A percentile compares a stretch with the other conserved stretches of the same genome.
These are phyloP conservation scores for Austroboletus niveus DNA, from an alignment of 1,284 basidiomycete genomes.

Conservation along the genomic window DNA sequence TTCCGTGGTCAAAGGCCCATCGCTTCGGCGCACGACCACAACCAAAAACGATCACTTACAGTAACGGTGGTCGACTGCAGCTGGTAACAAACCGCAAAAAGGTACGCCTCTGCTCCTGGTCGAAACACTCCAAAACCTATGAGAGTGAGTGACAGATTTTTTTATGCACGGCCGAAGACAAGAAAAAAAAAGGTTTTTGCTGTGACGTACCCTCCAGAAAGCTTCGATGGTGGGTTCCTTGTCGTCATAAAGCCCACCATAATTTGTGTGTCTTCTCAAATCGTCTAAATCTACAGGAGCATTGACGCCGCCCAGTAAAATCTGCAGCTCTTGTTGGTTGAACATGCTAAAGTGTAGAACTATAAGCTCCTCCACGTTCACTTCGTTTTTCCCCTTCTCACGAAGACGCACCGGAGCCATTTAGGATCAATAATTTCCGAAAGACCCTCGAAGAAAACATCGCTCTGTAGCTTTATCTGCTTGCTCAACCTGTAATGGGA, in stretches of 20 bases:
- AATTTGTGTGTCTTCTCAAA: conserved; percentile 69
- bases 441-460: conserved; percentile 83
- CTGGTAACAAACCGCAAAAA: conserved; percentile 89
- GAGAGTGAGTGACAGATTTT: conserved; percentile 5
- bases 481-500: conserved; percentile 87
- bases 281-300: conserved; percentile 83
- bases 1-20: background rate
- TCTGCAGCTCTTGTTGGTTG: conserved; percentile 89
- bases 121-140: conserved; percentile 72
- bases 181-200: background rate
- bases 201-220: conserved; percentile 70
- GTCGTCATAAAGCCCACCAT: conserved; percentile 75
- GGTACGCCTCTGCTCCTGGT: conserved; percentile 67
- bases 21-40: background rate
- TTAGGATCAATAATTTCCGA: conserved; percentile 87
- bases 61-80: conserved; percentile 82
- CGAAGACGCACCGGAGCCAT: conserved; percentile 70
- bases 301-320: conserved; percentile 82
- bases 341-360: conserved; percentile 68
- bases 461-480: conserved; percentile 87
- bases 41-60: conserved; percentile 47
- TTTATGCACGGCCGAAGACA: conserved; percentile 1
- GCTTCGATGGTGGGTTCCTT: conserved; percentile 65
- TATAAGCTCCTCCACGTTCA: conserved; percentile 2
- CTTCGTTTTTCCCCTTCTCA: background rate